phyloP scores from a whole-genome alignment of 495 filamentous ascomycete species.

The Talaromyces wortmannii region DNA sequence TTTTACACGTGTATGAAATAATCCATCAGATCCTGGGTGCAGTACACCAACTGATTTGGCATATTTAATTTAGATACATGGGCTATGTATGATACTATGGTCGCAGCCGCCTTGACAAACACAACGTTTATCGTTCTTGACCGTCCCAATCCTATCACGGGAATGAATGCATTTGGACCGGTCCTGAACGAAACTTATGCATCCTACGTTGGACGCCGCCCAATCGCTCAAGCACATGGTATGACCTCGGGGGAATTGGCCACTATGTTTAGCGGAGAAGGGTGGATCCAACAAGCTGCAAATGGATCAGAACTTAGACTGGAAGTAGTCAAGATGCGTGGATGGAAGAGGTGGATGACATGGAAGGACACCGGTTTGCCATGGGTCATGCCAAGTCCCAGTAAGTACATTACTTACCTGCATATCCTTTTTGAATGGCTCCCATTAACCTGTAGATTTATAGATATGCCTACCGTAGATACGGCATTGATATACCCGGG shows the following conservation, averaged over 20 bases:
- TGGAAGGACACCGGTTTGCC: constrained; percentile 5
- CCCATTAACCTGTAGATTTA: neutral
- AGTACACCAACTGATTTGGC: neutral
- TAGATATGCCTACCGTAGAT: constrained; percentile 4
- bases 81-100: constrained; percentile 6
- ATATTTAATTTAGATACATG: neutral
- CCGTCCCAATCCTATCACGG: constrained; percentile 3
- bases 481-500: constrained; percentile 5
- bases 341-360: constrained; percentile 5
- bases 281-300: constrained; percentile 1
- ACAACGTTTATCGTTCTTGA: constrained; percentile 1
- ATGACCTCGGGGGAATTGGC: constrained; percentile 4
- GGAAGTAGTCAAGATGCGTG: constrained; percentile 2
- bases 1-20: constrained; percentile 3
- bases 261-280: constrained; percentile 2
- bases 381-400: constrained; percentile 6
- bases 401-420: neutral
- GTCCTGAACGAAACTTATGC: constrained; percentile 5
- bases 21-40: neutral
- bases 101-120: neutral
- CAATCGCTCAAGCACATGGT: constrained; percentile 5
- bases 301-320: neutral
- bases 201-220: constrained; percentile 4
- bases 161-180: constrained; percentile 3
- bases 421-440: neutral